These are phyloP conservation scores for Pestalotiopsis sp. DNA, from an alignment of 2,329 filamentous ascomycete genomes.

Conservation along the genomic window DNA sequence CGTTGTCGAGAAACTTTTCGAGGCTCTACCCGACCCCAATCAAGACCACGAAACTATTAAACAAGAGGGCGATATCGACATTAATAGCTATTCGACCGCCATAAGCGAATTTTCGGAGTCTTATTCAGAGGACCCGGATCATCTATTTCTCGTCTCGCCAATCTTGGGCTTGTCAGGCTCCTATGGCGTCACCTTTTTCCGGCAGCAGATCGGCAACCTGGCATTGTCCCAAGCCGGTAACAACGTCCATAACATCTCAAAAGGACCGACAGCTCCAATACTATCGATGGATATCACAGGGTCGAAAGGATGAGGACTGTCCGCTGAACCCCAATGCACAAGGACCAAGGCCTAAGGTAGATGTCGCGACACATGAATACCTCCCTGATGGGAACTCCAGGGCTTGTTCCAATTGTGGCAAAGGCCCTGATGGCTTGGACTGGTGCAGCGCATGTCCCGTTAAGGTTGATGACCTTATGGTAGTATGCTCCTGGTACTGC, in stretches of 20 bases:
- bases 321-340: neutral
- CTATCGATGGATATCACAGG: slow-evolving; percentile 8
- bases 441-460: neutral
- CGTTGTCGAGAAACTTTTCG: neutral
- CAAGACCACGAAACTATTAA: neutral
- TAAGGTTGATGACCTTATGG: neutral
- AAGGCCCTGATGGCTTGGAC: neutral
- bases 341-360: neutral
- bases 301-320: slow-evolving; percentile 7
- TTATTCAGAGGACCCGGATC: neutral
- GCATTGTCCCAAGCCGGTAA: neutral
- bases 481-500: neutral
- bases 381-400: neutral
- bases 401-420: neutral
- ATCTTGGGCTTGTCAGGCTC: neutral
- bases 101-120: neutral
- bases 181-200: neutral
- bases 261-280: slow-evolving; percentile 10
- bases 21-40: neutral
- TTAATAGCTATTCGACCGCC: neutral
- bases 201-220: neutral
- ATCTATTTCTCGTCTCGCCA: neutral
- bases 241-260: neutral
- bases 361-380: slow-evolving; percentile 2
- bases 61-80: neutral